Conservation (phyloP, 345 rosid genomes). For the Luvunga scandens region DNA sequence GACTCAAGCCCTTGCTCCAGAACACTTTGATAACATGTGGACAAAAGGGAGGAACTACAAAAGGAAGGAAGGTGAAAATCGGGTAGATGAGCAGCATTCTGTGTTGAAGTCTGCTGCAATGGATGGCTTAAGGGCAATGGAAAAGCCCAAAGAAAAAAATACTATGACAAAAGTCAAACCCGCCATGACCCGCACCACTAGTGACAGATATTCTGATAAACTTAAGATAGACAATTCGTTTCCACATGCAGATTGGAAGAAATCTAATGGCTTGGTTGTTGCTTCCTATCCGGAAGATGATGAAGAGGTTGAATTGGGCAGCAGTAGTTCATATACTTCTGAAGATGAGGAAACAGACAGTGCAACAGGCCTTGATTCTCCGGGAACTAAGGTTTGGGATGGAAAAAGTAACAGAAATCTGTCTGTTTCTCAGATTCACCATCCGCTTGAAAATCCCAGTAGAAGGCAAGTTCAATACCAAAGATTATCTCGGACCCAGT, state of each 20-base stretch:
- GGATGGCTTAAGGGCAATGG: constrained; percentile 21
- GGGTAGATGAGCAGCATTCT: constrained; percentile 31
- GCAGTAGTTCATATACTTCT: constrained; percentile 65
- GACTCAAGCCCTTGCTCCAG: constrained; percentile 88
- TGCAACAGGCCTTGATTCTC: constrained; percentile 78
- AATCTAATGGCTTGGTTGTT: constrained; percentile 32
- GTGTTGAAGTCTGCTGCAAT: constrained; percentile 28
- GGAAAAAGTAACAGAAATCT: constrained; percentile 75
- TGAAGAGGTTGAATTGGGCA: constrained; percentile 52
- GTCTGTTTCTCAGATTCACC: constrained; percentile 74
- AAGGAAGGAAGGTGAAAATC: constrained; percentile 49
- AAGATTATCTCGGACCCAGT: constrained; percentile 41
- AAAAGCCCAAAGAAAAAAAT: constrained; percentile 34
- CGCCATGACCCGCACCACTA: constrained; percentile 20
- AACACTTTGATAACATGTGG: constrained; percentile 97
- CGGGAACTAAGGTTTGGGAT: constrained; percentile 98
- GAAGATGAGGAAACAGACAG: constrained; percentile 73
- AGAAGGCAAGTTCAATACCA: constrained; percentile 51
- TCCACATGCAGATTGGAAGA: constrained; percentile 25
- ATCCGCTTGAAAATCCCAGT: constrained; percentile 87
- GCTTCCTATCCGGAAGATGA: constrained; percentile 51
- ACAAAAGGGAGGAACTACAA: constrained; percentile 87
- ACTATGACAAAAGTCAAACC: constrained; percentile 25
- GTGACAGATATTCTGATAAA: constrained; percentile 20
- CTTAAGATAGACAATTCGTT: constrained; percentile 20